A percentile compares a stretch with the other conserved stretches of the same genome.
Conservation (phyloP, 2,329 filamentous ascomycete genomes). For the Monosporascus sp. region DNA sequence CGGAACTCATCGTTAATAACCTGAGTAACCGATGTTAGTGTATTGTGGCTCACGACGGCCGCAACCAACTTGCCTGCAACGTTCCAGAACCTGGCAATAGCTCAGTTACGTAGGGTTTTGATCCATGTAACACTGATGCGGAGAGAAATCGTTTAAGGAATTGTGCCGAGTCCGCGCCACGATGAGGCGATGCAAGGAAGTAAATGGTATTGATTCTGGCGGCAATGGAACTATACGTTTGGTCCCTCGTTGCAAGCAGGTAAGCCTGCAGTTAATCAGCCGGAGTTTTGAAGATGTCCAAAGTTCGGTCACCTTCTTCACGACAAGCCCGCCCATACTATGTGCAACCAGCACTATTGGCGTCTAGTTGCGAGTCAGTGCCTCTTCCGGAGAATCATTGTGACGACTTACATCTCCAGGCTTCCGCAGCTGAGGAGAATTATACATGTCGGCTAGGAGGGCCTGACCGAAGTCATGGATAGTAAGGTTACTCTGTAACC, state of each 20-base stretch:
- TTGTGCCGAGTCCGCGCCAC: constrained; percentile 16
- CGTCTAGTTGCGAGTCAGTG: constrained; percentile 3
- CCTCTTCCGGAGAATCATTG: too few relatives aligned
- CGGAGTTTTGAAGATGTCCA: too few relatives aligned
- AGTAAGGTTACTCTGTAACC: constrained; percentile 6
- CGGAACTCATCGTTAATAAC: constrained; percentile 27
- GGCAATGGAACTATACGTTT: constrained; percentile 13
- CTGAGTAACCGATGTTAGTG: neutral
- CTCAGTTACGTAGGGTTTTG: constrained; percentile 22
- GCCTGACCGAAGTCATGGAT: constrained; percentile 16
- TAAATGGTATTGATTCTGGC: constrained; percentile 20
- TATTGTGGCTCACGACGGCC: neutral
- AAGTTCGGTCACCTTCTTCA: constrained; percentile 10
- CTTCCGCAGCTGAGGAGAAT: constrained; percentile 12
- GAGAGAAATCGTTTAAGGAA: constrained; percentile 13
- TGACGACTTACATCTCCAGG: constrained; percentile 6
- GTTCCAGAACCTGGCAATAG: constrained; percentile 10
- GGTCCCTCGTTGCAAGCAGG: constrained; percentile 12
- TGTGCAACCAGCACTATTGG: constrained; percentile 17
- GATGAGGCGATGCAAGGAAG: constrained; percentile 26
- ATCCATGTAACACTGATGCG: constrained; percentile 8
- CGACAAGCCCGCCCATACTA: constrained; percentile 19
- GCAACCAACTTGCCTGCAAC: neutral
- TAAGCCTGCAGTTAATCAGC: constrained; percentile 9
- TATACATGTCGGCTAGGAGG: constrained; percentile 13